Evolutionary conservation across 768 basidiomycete genomes (phyloP).

Genomic region (Kwoniella dendrophila): DNA sequence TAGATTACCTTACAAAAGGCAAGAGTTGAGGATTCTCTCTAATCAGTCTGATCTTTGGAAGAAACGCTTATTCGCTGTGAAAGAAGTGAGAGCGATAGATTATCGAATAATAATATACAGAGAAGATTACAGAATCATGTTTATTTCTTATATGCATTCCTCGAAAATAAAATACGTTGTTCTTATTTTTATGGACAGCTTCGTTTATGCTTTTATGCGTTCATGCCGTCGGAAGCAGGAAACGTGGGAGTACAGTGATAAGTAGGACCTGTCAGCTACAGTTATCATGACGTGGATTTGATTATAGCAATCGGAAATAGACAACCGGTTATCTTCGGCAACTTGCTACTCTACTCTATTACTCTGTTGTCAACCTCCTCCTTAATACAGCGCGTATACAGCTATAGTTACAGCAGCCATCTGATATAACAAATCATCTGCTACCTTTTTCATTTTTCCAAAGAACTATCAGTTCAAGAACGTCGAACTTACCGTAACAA

Average conservation of each 20-base stretch:
- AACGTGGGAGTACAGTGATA: too few species aligned
- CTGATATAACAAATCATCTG: too few species aligned
- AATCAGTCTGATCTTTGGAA: neutral
- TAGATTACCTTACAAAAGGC: neutral
- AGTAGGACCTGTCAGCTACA: neutral
- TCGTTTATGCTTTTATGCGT: neutral
- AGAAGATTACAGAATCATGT: too few species aligned
- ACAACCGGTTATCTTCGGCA: neutral
- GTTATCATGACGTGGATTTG: slow-evolving; percentile 4
- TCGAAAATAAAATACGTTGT: neutral
- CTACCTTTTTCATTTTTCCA: slow-evolving; percentile 2
- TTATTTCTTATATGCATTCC: too few species aligned
- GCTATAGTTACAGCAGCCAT: too few species aligned
- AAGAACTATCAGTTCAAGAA: too few species aligned
- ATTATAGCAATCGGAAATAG: neutral
- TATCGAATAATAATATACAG: neutral
- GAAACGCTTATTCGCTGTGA: slow-evolving; percentile 3
- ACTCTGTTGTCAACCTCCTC: too few species aligned
- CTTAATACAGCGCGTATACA: too few species aligned
- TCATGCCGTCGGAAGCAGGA: slow-evolving; percentile 3
- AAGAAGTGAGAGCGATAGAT: slow-evolving; percentile 11
- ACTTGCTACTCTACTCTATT: too few species aligned
- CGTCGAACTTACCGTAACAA: neutral
- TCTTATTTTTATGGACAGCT: too few species aligned
- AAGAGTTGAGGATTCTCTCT: neutral